phyloP scores from a whole-genome alignment of 768 basidiomycete genomes.

The Naganishia vaughanmartiniae region DNA sequence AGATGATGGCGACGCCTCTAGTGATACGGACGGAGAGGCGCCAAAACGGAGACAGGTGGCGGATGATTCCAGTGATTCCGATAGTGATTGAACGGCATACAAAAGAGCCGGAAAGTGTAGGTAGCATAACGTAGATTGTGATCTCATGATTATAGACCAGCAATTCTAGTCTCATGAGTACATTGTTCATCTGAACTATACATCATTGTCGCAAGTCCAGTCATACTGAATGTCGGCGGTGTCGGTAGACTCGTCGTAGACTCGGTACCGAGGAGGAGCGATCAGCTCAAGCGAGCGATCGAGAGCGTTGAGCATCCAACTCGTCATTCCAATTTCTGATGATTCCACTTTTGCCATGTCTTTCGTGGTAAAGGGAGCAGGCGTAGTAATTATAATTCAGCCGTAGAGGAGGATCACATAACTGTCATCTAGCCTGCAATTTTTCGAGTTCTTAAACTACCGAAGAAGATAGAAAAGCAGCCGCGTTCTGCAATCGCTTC shows the following conservation, averaged over 20 bases:
- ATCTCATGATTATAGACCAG: not conserved
- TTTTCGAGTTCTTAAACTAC: not conserved
- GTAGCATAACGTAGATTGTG: not conserved
- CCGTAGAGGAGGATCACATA: not conserved
- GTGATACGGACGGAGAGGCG: slow-evolving; percentile 27
- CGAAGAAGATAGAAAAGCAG: not conserved
- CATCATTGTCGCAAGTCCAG: too few species aligned
- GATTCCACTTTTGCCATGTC: not conserved
- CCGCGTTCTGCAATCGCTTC: not conserved
- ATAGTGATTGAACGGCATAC: slow-evolving; percentile 26
- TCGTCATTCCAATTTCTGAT: slow-evolving; percentile 15
- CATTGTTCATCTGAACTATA: too few species aligned
- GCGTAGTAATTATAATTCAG: not conserved
- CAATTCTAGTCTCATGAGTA: not conserved
- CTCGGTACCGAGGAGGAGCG: too few species aligned
- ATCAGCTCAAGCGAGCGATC: not conserved
- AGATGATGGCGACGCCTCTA: slow-evolving; percentile 14
- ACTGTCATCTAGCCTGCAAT: not conserved
- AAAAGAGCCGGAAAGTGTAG: not conserved
- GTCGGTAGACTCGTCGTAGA: too few species aligned
- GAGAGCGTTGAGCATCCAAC: not conserved
- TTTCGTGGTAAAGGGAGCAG: not conserved
- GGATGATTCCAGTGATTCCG: slow-evolving; percentile 29
- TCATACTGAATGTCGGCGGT: too few species aligned
- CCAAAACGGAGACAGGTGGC: slow-evolving; percentile 10